Evolutionary conservation across 345 rosid species (phyloP), one percentile per base, ranked within the genome.

Genomic region (Combretum micranthum): DNA sequence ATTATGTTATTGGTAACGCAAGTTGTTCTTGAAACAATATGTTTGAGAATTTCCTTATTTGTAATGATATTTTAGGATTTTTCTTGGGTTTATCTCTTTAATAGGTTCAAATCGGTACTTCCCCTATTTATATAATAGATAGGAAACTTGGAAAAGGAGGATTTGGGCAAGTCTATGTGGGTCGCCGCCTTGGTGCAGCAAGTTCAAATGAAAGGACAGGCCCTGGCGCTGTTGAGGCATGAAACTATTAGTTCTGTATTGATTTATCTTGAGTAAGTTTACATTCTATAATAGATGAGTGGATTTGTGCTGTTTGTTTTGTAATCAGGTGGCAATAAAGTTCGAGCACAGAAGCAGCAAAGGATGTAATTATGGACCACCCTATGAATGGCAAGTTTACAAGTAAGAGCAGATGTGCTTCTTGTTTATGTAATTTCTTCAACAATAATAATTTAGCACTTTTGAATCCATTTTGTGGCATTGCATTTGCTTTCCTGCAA

Each of bases 311-410:
- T 52, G 6, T 3, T 50, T 12, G 18, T 44, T 49, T 53, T 15
- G 15, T 60, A 47, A 16, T n/a, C 47, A 93, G 99, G 97, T 93
- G 45, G 99, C 97, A 2, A 79, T 93, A 72, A 93, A 93, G 65
- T 89, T 93, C 53, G 99, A 93, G 76, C 97, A 93, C 62, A 79
- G 80, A 69, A 92, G 76, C 71, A 92, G 98, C 82, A 92, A 92
- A 80, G 98, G 97, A 54, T 92, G 98, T 71, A 89, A 69, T 74
- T 78, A 80, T 78, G 94, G 94, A 44, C 97, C 97, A 1, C 97
- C 99, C 0, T 80, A 85, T 42, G 99, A 93, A 87, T 89, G 97
- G 99, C 99, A 93, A 82, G 99, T 93, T 71, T 92, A 93, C 83
- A 77, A 66, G 99, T 93, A 69, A 76, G 97, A 12, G 47, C 44